Evolutionary conservation across 2,329 filamentous ascomycete genomes (phyloP).

Genomic region (Botrytis medusae): DNA sequence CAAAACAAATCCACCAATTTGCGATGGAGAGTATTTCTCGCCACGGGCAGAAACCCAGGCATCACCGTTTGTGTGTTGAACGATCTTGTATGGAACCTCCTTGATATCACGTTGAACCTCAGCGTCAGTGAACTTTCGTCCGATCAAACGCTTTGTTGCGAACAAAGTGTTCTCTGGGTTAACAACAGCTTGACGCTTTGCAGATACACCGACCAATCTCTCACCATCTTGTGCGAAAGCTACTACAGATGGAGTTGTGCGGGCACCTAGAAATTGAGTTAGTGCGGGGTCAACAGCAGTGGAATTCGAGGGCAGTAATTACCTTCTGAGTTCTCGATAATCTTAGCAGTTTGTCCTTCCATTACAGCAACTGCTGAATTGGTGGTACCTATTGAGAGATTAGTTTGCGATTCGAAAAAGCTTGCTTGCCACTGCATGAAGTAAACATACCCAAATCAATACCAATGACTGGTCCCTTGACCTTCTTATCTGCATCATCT

Average conservation of each 20-base stretch:
- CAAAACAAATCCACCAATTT: slow-evolving; percentile 93
- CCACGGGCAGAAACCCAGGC: slow-evolving; percentile 93
- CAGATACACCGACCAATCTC: slow-evolving; percentile 93
- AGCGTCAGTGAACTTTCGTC: slow-evolving; percentile 89
- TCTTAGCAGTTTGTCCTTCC: slow-evolving; percentile 93
- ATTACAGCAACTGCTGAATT: slow-evolving; percentile 97
- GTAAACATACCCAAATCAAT: slow-evolving; percentile 81
- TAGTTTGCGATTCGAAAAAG: slow-evolving; percentile 27
- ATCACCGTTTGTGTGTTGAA: slow-evolving; percentile 94
- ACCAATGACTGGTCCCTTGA: slow-evolving; percentile 94
- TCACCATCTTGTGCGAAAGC: slow-evolving; percentile 95
- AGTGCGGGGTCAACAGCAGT: not conserved
- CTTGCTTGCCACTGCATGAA: slow-evolving; percentile 6
- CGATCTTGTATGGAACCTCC: slow-evolving; percentile 98
- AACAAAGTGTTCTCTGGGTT: slow-evolving; percentile 99
- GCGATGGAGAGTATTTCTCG: slow-evolving; percentile 96
- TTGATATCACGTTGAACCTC: slow-evolving; percentile 97
- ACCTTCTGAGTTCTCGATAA: slow-evolving; percentile 98
- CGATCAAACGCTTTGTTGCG: slow-evolving; percentile 97
- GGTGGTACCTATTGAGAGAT: slow-evolving; percentile 65
- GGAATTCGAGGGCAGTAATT: slow-evolving; percentile 27
- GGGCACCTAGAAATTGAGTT: slow-evolving; percentile 58
- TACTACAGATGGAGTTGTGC: slow-evolving; percentile 91
- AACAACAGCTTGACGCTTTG: slow-evolving; percentile 96
- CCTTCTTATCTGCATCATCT: slow-evolving; percentile 74